phyloP scores from a whole-genome alignment of 2,329 filamentous ascomycete species.

The Neopestalotiopsis sp. region DNA sequence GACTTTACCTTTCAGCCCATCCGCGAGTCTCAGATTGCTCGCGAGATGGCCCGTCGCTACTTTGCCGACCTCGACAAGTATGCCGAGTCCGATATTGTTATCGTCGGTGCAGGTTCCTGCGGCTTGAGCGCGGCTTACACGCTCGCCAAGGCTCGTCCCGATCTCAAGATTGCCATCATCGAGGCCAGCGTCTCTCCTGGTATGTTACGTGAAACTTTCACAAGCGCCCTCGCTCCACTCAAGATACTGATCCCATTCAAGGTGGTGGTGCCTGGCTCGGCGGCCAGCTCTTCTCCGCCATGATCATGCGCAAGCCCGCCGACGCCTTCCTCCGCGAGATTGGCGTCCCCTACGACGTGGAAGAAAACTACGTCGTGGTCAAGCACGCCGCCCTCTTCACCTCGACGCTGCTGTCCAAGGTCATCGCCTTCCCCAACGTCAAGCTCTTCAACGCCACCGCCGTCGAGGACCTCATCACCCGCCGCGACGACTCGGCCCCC shows the following conservation, averaged over 20 bases:
- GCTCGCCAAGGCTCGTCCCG: conserved; percentile 81
- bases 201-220: conserved; percentile 39
- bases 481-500: conserved; percentile 56
- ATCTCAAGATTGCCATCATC: conserved; percentile 89
- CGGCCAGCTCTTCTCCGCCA: conserved; percentile 91
- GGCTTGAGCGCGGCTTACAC: conserved; percentile 85
- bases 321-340: conserved; percentile 83
- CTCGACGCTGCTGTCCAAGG: conserved; percentile 81
- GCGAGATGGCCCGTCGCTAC: conserved; percentile 93
- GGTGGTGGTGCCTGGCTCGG: conserved; percentile 92
- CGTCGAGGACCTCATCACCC: conserved; percentile 92
- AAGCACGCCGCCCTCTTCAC: conserved; percentile 95
- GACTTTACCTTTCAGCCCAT: conserved; percentile 84
- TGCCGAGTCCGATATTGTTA: conserved; percentile 92
- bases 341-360: conserved; percentile 85
- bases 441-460: conserved; percentile 96
- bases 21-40: conserved; percentile 89
- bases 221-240: not conserved
- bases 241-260: conserved; percentile 17
- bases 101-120: conserved; percentile 88
- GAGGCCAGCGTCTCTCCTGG: conserved; percentile 83
- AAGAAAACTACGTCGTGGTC: conserved; percentile 87
- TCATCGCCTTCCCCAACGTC: conserved; percentile 84
- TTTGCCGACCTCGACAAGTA: conserved; percentile 88
- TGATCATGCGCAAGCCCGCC: conserved; percentile 94